Evolutionary conservation across 176 grass and related monocot species (phyloP), one percentile per base, ranked within the genome.

Genomic region (Coix lacrymajobi): DNA sequence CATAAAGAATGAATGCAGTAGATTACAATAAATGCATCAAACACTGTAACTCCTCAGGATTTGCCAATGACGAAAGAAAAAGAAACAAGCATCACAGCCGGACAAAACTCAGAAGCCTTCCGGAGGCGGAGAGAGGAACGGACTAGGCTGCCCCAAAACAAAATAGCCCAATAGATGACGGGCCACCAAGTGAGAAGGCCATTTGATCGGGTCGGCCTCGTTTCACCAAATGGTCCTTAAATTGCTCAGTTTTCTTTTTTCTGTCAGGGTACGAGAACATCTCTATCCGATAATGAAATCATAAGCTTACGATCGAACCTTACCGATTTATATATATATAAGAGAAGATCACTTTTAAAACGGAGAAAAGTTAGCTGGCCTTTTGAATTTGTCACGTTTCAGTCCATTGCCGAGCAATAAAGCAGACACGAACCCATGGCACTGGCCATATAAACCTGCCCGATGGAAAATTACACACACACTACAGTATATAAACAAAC

Each of bases 401-500:
- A 19, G 15, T 51, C 17, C 19, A 25, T 13, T 9, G 38, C 8
- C 8, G 20, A 22, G 58, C 26, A 66, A 65, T 3, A 49, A 65
- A 49, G 12, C 30, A 74, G 57, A 30, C 19, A 78, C 16, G 3
- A 11, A 52, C 73, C 17, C 43, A 36, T 49, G 29, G 20, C 57
- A 28, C 1, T 80, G 70, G 20, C 26, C 12, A 20, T n/a, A 28
- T 45, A 39, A 78, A 16, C 62, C 29, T 62, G 19, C 19, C 39
- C 0, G 25, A 25, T 52, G 4, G 44, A 68, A 67, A 58, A 4
- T 58, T 4, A n/a, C 37, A 24, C 40, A 80, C 36, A 80, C 40
- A 80, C 36, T 73, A 1, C 43, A 86, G 12, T 78, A 11, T 58
- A 25, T 86, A 86, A 26, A 68, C 14, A 62, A 75, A 70, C 49